Evolutionary conservation across 208 protist species (phyloP).

Genomic region (Kentomonas sorsogonicus): DNA sequence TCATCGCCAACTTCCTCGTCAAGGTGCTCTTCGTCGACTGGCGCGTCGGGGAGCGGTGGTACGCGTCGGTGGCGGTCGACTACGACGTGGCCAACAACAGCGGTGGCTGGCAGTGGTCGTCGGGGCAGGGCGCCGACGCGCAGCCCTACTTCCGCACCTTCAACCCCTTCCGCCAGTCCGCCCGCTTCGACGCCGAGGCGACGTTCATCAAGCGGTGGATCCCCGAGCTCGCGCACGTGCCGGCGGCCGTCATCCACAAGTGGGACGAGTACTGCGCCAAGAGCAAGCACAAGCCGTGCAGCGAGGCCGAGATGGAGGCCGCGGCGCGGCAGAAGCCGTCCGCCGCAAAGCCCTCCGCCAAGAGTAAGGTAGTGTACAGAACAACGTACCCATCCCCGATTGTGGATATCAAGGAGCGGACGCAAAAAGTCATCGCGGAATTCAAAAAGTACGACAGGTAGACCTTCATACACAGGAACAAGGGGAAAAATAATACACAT

Average conservation of each 20-base stretch:
- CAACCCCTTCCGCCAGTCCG: slow-evolving; percentile 70
- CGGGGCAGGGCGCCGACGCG: slow-evolving; percentile 65
- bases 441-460: slow-evolving; percentile 30
- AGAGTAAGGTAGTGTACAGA: slow-evolving; percentile 14
- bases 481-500: neutral
- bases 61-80: slow-evolving; percentile 80
- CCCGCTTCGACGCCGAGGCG: slow-evolving; percentile 51
- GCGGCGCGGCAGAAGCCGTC: neutral
- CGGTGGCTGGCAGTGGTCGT: slow-evolving; percentile 79
- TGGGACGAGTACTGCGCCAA: slow-evolving; percentile 62
- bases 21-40: slow-evolving; percentile 89
- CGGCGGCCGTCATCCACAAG: slow-evolving; percentile 43
- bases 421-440: slow-evolving; percentile 36
- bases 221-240: slow-evolving; percentile 54
- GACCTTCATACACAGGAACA: slow-evolving; percentile 3
- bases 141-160: slow-evolving; percentile 83
- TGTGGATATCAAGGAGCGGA: slow-evolving; percentile 49
- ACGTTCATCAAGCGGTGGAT: slow-evolving; percentile 70
- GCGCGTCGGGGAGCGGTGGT: slow-evolving; percentile 86
- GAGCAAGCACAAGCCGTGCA: slow-evolving; percentile 10
- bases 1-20: slow-evolving; percentile 82
- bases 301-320: neutral
- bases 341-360: neutral
- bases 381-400: slow-evolving; percentile 59
- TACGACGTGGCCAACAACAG: slow-evolving; percentile 85